These are phyloP conservation scores for Lasiosphaeria hispida DNA, from an alignment of 495 filamentous ascomycete species.

Conservation along the genomic window DNA sequence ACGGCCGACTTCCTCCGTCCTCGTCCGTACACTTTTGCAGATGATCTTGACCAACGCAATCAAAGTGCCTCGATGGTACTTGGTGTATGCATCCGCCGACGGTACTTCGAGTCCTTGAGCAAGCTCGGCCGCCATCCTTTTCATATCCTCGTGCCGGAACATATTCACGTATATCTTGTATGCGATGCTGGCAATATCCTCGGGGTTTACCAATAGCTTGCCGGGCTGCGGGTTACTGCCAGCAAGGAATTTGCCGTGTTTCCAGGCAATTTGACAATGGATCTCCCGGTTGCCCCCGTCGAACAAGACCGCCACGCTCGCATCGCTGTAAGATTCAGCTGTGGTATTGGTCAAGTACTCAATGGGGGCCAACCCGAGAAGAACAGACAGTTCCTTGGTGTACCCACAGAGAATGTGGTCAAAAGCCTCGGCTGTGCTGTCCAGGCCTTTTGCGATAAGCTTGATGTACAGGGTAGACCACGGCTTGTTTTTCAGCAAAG, in stretches of 20 bases:
- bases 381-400: conserved; percentile 42
- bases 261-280: conserved; percentile 29
- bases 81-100: neutral
- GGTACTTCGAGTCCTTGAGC: neutral
- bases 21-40: conserved; percentile 16
- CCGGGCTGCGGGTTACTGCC: conserved; percentile 8
- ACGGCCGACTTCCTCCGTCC: conserved; percentile 13
- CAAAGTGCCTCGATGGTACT: conserved; percentile 44
- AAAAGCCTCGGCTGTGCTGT: conserved; percentile 16
- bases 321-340: conserved; percentile 31
- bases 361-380: conserved; percentile 48
- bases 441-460: conserved; percentile 24
- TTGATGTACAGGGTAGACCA: conserved; percentile 51
- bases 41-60: conserved; percentile 28
- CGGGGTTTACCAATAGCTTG: conserved; percentile 13
- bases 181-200: conserved; percentile 13
- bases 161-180: conserved; percentile 24
- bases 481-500: conserved; percentile 39
- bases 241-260: conserved; percentile 19
- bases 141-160: conserved; percentile 20
- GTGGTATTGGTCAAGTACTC: conserved; percentile 52
- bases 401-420: conserved; percentile 42
- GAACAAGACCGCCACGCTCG: conserved; percentile 12
- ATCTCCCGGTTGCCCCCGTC: conserved; percentile 19
- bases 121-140: neutral